Base-by-base conservation (phyloP, 441 rosid species). In the Jatropha podagrica region DNA sequence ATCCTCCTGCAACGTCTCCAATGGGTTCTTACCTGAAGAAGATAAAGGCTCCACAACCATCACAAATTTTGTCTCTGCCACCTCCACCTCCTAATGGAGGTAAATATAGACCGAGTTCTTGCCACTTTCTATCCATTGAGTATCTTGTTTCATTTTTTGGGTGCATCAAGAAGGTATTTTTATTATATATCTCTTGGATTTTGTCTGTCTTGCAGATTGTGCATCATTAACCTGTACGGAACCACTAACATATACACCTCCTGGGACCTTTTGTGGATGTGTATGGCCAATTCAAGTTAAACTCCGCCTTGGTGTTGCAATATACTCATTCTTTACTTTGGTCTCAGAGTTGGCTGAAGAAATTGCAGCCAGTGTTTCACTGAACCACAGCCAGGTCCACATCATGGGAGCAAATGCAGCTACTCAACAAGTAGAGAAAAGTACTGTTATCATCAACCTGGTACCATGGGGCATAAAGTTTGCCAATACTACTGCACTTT, bases 381-480 rank as follows among this genome's bases (percentile, higher is more conserved):
- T 91, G 48, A 85, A 86, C 68, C 79, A 72, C 62, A 82, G 88
- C 81, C 94, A 91, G 74, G 94, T 91, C 56, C 88, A 88, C 42
- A 83, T 88, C 20, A 85, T 86, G 87, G 94, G 92, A 62, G 94
- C 96, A n/a, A 80, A 89, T 77, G 89, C 86, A 61, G 94, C 85
- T 69, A 83, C 78, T 70, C 87, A 84, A 78, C 87, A 88, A 79
- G 82, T 80, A 67, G 90, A 86, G 44, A 84, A 86, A 81, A 86
- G 89, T 72, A 88, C 79, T 1, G 89, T 89, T 68, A 86, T 91
- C 51, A 86, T 89, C 73, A 78, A 86, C 78, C 74, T 88, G 75
- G 92, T 91, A 27, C 91, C 96, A 3, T 66, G 48, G 66, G 91
- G 78, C 63, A 75, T 58, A 23, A 81, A 84, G 73, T 89, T 89